These are phyloP conservation scores for Globisporangium polare DNA, from an alignment of 352 stramenopile species.

Conservation along the genomic window DNA sequence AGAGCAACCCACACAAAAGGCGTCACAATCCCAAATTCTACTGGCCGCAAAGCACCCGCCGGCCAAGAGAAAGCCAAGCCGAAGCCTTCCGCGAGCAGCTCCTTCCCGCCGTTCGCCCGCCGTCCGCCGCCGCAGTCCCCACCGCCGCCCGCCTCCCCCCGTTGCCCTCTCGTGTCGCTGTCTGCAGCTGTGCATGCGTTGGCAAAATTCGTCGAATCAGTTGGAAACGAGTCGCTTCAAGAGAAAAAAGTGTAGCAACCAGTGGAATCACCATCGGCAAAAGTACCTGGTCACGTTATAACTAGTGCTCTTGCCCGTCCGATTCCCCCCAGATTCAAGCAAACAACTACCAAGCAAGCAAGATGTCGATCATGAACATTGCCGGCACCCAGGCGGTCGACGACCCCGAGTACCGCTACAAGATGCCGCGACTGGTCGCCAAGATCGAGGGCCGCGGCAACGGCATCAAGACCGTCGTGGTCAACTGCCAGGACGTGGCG, in stretches of 20 bases:
- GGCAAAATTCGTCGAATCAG: slow-evolving; percentile 70
- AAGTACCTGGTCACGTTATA: slow-evolving; percentile 37
- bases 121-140: not conserved
- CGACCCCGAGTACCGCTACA: slow-evolving; percentile 97
- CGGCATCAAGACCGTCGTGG: slow-evolving; percentile 99
- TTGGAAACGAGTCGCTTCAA: slow-evolving; percentile 81
- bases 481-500: slow-evolving; percentile 96
- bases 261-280: slow-evolving; percentile 20
- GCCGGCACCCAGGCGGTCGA: slow-evolving; percentile 88
- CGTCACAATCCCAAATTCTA: slow-evolving; percentile 7
- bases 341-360: slow-evolving; percentile 13
- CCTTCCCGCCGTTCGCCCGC: not conserved
- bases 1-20: not conserved
- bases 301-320: not conserved
- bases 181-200: slow-evolving; percentile 83
- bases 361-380: slow-evolving; percentile 91
- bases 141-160: not conserved
- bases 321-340: slow-evolving; percentile 1
- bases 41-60: slow-evolving; percentile 10
- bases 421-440: slow-evolving; percentile 95
- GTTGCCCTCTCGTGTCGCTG: slow-evolving; percentile 13
- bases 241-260: slow-evolving; percentile 59
- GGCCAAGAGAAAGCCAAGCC: not conserved
- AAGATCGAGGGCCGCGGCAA: slow-evolving; percentile 99
- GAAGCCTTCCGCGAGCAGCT: not conserved